Evolutionary conservation across 192 early-diverging fungal genomes (phyloP), one percentile per base, ranked within the genome.

Genomic region (Podila verticillata): DNA sequence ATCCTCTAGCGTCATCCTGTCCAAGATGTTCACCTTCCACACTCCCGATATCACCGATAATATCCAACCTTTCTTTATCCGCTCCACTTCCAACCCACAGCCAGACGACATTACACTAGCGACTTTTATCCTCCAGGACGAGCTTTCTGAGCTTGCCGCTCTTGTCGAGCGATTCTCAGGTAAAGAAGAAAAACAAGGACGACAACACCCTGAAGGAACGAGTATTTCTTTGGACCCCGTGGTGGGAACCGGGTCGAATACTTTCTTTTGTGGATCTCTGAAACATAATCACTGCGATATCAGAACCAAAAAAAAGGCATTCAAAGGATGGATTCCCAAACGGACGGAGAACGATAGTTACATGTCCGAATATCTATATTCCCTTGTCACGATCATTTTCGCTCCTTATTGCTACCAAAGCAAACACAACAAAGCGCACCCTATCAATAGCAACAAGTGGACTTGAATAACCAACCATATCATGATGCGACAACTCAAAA

Each of bases 81-180:
- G 83, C 0, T 75, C 79, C 8, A 34, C 48, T 3, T 58, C 70
- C 5, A 81, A 61, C 24, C 89, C 87, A 24, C 60, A 65, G 5
- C 57, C 51, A 20, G 75, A 87, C 17, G 85, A 88, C 44, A 82
- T 90, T 22, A 81, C 89, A 1, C 65, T 86, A 1, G 83, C 79
- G n/a, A 86, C 87, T 6, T 82, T 83, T 57, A 74, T 87, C 5
- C 85, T 83, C 47, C 71, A 78, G 48, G 80, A 86, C 48, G 70
- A 78, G 19, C 82, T 83, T 61, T 80, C 80, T 28, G 85, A 87
- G 47, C 57, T 90, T 54, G 73, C 65, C n/a, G 59, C 66, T 32
- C 68, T 90, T 35, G 83, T 85, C 17, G 85, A 85, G 36, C 68
- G 74, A 44, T 90, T 86, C 75, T 72, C 87, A 80, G 88, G 88